Percentiles rank a stretch among this genome's conserved stretches.
Conservation (phyloP, 2,329 filamentous ascomycete species). For the Colletotrichum spinosum region DNA sequence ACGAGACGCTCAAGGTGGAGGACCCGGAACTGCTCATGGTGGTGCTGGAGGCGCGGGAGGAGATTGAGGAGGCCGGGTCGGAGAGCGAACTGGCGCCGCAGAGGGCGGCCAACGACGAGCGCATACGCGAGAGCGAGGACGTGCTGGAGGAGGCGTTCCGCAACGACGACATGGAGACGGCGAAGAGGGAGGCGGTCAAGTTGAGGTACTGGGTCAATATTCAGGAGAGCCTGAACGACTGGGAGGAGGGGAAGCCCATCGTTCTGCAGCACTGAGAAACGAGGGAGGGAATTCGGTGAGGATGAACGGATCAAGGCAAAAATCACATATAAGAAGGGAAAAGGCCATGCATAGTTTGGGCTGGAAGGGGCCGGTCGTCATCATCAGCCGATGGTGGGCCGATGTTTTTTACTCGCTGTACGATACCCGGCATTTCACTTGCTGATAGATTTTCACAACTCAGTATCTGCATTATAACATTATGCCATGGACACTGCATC, state of each 20-base stretch:
- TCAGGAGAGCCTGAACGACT: slow-evolving; percentile 80
- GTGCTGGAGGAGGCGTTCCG: slow-evolving; percentile 74
- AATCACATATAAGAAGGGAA: not conserved
- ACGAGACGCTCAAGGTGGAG: slow-evolving; percentile 79
- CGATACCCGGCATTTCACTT: slow-evolving; percentile 20
- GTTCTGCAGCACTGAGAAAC: slow-evolving; percentile 61
- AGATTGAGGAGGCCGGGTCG: slow-evolving; percentile 75
- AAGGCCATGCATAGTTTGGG: slow-evolving; percentile 5
- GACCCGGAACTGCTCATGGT: slow-evolving; percentile 78
- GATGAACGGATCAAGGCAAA: not conserved
- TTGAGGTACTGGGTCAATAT: slow-evolving; percentile 94
- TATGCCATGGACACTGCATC: not conserved
- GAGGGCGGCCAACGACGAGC: slow-evolving; percentile 72
- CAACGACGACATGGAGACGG: slow-evolving; percentile 72
- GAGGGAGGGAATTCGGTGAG: not conserved
- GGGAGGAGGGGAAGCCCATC: slow-evolving; percentile 80
- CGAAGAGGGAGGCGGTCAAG: slow-evolving; percentile 78
- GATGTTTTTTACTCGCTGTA: slow-evolving; percentile 15
- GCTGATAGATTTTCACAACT: slow-evolving; percentile 8
- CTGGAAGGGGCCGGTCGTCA: slow-evolving; percentile 25
- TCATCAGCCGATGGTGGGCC: slow-evolving; percentile 36
- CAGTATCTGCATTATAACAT: slow-evolving; percentile 19
- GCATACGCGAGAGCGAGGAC: slow-evolving; percentile 73
- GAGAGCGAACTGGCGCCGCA: slow-evolving; percentile 74
- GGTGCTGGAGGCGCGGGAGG: slow-evolving; percentile 83